Conservation (phyloP, 768 basidiomycete genomes). For the Polyporus arcularius region DNA sequence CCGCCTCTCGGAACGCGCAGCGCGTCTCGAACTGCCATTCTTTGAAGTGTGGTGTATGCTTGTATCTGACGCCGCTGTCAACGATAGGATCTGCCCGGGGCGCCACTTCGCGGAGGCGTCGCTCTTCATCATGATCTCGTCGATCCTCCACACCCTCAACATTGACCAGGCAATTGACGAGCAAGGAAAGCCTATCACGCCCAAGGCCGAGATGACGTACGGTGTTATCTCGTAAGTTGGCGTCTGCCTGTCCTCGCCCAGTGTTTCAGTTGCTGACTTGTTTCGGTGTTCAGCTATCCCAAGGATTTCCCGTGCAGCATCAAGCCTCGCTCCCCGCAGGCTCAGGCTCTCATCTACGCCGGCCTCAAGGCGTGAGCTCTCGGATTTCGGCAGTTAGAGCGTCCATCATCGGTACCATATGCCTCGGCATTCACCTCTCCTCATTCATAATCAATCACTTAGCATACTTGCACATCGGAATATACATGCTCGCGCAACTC, state of each 20-base stretch:
- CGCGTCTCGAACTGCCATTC: constrained; percentile 9
- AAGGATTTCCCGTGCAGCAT: constrained; percentile 12
- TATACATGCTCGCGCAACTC: neutral
- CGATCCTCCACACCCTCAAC: constrained; percentile 12
- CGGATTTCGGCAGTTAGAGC: neutral
- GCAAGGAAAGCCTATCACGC: constrained; percentile 9
- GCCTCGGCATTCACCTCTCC: neutral
- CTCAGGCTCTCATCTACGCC: neutral
- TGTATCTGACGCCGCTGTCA: neutral
- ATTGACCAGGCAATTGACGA: constrained; percentile 15
- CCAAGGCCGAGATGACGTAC: constrained; percentile 12
- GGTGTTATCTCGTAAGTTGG: constrained; percentile 15
- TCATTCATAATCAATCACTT: no score
- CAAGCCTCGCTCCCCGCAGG: constrained; percentile 10
- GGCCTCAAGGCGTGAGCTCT: constrained; percentile 1
- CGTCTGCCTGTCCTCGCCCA: neutral
- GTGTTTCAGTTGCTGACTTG: neutral
- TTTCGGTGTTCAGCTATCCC: neutral
- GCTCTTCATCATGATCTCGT: constrained; percentile 17
- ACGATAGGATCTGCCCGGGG: constrained; percentile 10
- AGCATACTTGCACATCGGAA: neutral
- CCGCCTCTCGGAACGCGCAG: neutral
- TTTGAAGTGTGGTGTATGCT: neutral
- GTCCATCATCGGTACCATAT: neutral
- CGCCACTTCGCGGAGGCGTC: constrained; percentile 14